These are phyloP conservation scores for Suhomyces kunorum DNA, from an alignment of 1,139 yeast genomes.

Conservation along the genomic window DNA sequence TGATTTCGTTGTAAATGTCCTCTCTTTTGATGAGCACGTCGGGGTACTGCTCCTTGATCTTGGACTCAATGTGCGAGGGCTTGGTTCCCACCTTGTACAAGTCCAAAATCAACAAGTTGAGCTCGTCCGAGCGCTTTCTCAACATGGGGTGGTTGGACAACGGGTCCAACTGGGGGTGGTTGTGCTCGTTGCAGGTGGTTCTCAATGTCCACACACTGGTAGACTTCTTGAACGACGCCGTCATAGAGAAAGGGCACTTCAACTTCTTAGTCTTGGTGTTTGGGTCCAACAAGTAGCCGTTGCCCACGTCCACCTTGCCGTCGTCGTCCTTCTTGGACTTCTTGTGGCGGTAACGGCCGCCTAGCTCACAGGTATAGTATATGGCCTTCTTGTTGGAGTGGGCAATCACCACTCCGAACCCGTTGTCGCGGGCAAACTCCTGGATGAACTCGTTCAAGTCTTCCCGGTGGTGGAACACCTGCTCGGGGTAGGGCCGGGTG, in stretches of 20 bases:
- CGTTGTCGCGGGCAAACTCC: slow-evolving; percentile 59
- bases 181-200: slow-evolving; percentile 58
- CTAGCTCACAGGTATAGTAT: slow-evolving; percentile 62
- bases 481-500: slow-evolving; percentile 58
- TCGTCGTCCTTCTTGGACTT: slow-evolving; percentile 40
- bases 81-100: slow-evolving; percentile 58
- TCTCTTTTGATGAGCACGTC: slow-evolving; percentile 58
- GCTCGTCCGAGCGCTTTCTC: slow-evolving; percentile 54
- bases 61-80: slow-evolving; percentile 57
- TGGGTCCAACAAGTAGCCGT: slow-evolving; percentile 44
- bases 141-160: slow-evolving; percentile 59
- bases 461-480: slow-evolving; percentile 50
- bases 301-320: slow-evolving; percentile 32
- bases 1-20: slow-evolving; percentile 58
- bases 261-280: slow-evolving; percentile 53
- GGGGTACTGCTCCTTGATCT: slow-evolving; percentile 54
- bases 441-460: slow-evolving; percentile 56
- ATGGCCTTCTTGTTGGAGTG: slow-evolving; percentile 61
- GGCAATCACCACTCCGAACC: slow-evolving; percentile 61
- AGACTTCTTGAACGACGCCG: slow-evolving; percentile 54
- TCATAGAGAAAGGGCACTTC: slow-evolving; percentile 60
- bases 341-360: slow-evolving; percentile 58
- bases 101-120: slow-evolving; percentile 53
- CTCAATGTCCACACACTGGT: slow-evolving; percentile 54
- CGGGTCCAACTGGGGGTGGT: slow-evolving; percentile 61